A percentile compares a stretch with the other conserved stretches of the same genome.
phyloP scores from a whole-genome alignment of 2,329 filamentous ascomycete species.

The Cladophialophora psammophila region DNA sequence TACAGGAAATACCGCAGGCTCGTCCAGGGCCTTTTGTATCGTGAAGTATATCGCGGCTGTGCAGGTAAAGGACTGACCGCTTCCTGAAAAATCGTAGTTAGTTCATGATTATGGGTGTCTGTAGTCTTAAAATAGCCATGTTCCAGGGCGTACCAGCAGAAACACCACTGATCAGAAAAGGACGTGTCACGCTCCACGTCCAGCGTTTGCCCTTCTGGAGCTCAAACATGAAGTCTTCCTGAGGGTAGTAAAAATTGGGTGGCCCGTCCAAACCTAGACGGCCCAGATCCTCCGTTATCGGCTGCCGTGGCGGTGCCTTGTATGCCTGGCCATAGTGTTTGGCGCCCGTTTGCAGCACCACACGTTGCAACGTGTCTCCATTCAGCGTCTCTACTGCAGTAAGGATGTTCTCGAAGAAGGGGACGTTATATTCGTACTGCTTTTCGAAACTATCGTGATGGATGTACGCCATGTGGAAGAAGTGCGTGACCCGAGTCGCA shows the following conservation, averaged over 20 bases:
- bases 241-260: neutral
- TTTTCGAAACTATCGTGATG: neutral
- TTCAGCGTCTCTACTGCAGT: neutral
- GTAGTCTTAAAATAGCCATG: neutral
- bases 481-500: neutral
- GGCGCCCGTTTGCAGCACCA: neutral
- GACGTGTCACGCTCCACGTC: neutral
- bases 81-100: neutral
- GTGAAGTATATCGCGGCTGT: neutral
- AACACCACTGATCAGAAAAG: neutral
- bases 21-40: neutral
- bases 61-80: neutral
- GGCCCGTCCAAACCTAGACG: neutral
- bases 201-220: neutral
- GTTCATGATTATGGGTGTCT: neutral
- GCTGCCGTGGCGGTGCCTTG: neutral
- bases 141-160: no score
- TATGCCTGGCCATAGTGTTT: neutral
- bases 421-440: neutral
- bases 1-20: neutral
- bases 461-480: conserved; percentile 1
- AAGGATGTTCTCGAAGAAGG: neutral
- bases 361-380: neutral
- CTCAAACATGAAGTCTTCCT: neutral
- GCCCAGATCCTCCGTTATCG: neutral